These are phyloP conservation scores for Paradendryphiella salina DNA, from an alignment of 2,329 filamentous ascomycete genomes.

Conservation along the genomic window DNA sequence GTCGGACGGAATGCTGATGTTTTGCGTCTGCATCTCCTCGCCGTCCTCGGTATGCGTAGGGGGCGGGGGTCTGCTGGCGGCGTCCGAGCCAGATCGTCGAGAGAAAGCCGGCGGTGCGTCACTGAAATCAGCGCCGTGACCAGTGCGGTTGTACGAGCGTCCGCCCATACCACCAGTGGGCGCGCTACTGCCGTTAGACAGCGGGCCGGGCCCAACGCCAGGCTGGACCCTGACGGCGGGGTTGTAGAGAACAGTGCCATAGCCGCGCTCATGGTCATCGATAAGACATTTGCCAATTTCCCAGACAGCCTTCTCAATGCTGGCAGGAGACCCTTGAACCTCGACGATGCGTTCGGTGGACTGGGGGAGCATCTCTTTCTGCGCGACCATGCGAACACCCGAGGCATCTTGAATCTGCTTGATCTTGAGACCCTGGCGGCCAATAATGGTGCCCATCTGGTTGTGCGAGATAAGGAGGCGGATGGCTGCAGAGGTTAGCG, in stretches of 20 bases:
- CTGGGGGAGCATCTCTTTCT: conserved; percentile 99
- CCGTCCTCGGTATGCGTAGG: conserved; percentile 93
- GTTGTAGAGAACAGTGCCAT: conserved; percentile 96
- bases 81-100: conserved; percentile 82
- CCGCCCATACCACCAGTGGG: conserved; percentile 57
- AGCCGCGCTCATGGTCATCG: conserved; percentile 96
- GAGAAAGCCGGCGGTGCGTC: conserved; percentile 70
- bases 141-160: conserved; percentile 81
- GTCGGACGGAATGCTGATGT: conserved; percentile 98
- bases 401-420: conserved; percentile 98
- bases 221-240: conserved; percentile 85
- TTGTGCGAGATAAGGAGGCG: conserved; percentile 99
- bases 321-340: conserved; percentile 90
- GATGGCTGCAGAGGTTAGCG: conserved; percentile 66
- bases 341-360: conserved; percentile 98
- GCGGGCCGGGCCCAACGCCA: conserved; percentile 56
- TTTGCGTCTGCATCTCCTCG: conserved; percentile 97
- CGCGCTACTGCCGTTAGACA: conserved; percentile 58
- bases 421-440: conserved; percentile 94
- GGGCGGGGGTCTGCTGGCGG: conserved; percentile 71
- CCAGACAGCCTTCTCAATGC: conserved; percentile 95
- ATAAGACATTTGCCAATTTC: conserved; percentile 98
- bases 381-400: conserved; percentile 96
- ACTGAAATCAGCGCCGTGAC: conserved; percentile 97
- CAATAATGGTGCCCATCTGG: conserved; percentile 99